Evolutionary conservation across 2,329 filamentous ascomycete genomes (phyloP), one percentile per base, ranked within the genome.

Genomic region (Gremmenia infestans): DNA sequence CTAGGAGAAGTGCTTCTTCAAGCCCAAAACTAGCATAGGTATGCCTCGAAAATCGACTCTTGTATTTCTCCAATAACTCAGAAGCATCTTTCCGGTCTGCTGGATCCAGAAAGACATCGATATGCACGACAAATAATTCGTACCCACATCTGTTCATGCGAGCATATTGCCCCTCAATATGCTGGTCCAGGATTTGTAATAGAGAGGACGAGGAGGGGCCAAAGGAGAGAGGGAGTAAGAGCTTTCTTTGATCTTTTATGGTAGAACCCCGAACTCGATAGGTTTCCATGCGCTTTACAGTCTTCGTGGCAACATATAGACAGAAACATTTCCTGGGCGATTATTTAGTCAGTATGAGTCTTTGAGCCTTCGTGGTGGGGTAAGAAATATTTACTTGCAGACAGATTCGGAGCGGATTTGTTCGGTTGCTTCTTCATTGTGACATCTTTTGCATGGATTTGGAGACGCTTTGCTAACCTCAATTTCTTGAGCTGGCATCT

Each of bases 151-250:
- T 80, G 4, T 83, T 81, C 63, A 83, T 84, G 57, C 82, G 85
- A 45, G 79, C 76, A 42, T 80, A 77, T 69, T 93, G 87, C 53
- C 79, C 80, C 61, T 81, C 76, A 47, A 88, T 76, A 67, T 91
- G 88, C 58, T 80, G 75, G 70, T 89, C 81, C 53, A 97, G 76
- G 22, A 96, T 78, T 65, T 93, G 82, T 32, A 96, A 77, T 45
- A 99, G 76, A 14, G 85, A 82, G 14, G 88, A 79, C 0, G 93
- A 97, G 1, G 89, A 94, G 1, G 88, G 76, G 0, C 94, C 93
- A 65, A 91, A 86, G 0, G 92, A 96, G 1, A 97, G 75, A 5
- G 91, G 90, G 19, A 96, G 75, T 17, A 96, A 75, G 48, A 96
- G 81, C 67, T 68, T 73, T 62, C 65, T 61, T 66, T 68, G 59